Base-by-base conservation (phyloP, 2,329 filamentous ascomycete species). In the Stromatinia cepivora region DNA sequence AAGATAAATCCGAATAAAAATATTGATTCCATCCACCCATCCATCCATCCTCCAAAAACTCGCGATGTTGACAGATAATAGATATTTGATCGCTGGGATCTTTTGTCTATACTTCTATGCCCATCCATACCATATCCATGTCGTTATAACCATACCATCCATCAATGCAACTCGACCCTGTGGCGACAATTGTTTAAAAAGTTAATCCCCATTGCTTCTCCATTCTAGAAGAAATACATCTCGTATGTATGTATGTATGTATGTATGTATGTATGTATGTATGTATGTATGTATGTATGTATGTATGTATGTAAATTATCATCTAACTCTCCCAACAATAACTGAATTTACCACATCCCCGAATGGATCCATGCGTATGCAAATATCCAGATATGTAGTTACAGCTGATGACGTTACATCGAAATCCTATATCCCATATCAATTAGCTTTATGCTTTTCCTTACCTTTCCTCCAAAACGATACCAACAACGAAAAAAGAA, bases 311-410 rank as follows among this genome's bases (percentile, higher is more conserved):
- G 11, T 39, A 15, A 42, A 42, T 42, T 15, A 13, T 66, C n/a
- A 68, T 42, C 34, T 75, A 4, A 77, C 76, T 25, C 70, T 71
- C 13, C 73, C 79, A 39, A 85, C 77, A 59, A 84, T 78, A 2
- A 84, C 80, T 9, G 82, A 84, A 71, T 86, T 86, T 4, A 86
- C 82, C 3, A 85, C 81, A 61, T 81, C 76, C 1, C 80, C 81
- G 73, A 82, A 83, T 1, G 84, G 84, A 74, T 85, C 83, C 50
- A 84, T 79, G 9, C 81, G 81, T 0, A 81, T 75, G 31, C 82
- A 77, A 0, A 82, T 75, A 63, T 84, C 80, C 25, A 83, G 73
- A 1, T 78, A 76, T 4, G 72, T 68, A 50, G 77, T 62, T 39
- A 83, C 68, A 3, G 75, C 75, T 28, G 76, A 70, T 0, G 78